These are phyloP conservation scores for Pochonia chlamydosporia DNA, from an alignment of 2,329 filamentous ascomycete species.

Conservation along the genomic window DNA sequence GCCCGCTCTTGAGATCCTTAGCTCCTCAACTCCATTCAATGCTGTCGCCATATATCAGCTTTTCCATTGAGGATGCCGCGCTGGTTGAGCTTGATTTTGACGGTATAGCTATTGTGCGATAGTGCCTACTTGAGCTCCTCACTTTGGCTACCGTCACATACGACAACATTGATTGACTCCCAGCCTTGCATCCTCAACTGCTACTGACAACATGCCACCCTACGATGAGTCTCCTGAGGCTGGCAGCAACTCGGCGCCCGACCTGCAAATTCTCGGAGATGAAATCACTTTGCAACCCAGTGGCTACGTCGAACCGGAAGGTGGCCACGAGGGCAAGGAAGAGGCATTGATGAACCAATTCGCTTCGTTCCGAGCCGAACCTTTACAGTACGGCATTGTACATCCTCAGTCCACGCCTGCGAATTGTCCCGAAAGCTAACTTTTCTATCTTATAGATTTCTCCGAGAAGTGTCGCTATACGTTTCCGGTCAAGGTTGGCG, in stretches of 20 bases:
- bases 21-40: neutral
- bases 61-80: slow-evolving; percentile 1
- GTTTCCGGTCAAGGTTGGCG: slow-evolving; percentile 94
- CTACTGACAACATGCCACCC: slow-evolving; percentile 22
- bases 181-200: neutral
- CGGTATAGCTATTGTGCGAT: neutral
- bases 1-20: neutral
- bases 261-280: slow-evolving; percentile 70
- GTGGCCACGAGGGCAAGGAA: slow-evolving; percentile 50
- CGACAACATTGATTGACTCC: neutral
- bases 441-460: slow-evolving; percentile 54
- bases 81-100: neutral
- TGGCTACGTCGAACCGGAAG: slow-evolving; percentile 53
- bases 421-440: neutral
- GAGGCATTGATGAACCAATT: slow-evolving; percentile 74
- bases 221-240: slow-evolving; percentile 23
- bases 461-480: slow-evolving; percentile 89
- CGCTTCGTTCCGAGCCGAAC: slow-evolving; percentile 73
- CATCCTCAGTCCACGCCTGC: neutral
- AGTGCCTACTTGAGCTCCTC: neutral
- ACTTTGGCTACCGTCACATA: neutral
- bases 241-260: slow-evolving; percentile 51
- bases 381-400: slow-evolving; percentile 44
- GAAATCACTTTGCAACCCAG: slow-evolving; percentile 69
- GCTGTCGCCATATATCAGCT: neutral